phyloP scores from a whole-genome alignment of 2,329 filamentous ascomycete genomes.

The Fusarium circinatum region DNA sequence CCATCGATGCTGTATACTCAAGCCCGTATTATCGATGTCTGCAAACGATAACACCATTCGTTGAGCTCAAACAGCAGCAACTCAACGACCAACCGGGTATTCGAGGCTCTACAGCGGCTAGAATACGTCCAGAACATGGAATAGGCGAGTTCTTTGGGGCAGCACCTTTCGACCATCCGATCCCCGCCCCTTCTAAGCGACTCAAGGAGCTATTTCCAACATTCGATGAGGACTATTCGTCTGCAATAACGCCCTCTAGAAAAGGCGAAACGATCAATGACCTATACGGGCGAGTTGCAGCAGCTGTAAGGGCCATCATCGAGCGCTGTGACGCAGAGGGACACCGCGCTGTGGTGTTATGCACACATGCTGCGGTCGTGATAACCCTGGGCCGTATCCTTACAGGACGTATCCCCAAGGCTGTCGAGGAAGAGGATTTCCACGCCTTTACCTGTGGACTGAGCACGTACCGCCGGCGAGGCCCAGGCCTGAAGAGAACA shows the following conservation, averaged over 20 bases:
- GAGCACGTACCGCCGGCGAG: constrained; percentile 66
- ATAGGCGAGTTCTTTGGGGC: constrained; percentile 91
- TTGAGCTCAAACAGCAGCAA: constrained; percentile 55
- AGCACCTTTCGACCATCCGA: constrained; percentile 86
- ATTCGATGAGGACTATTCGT: constrained; percentile 66
- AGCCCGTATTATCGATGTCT: constrained; percentile 89
- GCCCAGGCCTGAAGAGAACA: constrained; percentile 12
- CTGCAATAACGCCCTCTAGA: constrained; percentile 71
- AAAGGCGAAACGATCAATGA: constrained; percentile 83
- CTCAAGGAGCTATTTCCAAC: constrained; percentile 76
- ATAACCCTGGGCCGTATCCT: constrained; percentile 87
- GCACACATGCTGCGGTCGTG: constrained; percentile 88
- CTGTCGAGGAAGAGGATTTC: constrained; percentile 81
- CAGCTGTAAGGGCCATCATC: constrained; percentile 76
- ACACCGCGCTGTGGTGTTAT: constrained; percentile 79
- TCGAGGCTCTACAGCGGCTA: constrained; percentile 42
- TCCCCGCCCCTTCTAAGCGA: constrained; percentile 71
- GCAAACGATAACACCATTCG: constrained; percentile 81
- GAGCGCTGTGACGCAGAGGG: constrained; percentile 75
- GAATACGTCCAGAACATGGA: constrained; percentile 66
- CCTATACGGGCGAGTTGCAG: constrained; percentile 82
- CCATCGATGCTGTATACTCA: constrained; percentile 81
- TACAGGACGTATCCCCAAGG: constrained; percentile 80
- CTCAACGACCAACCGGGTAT: constrained; percentile 9
- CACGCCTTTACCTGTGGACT: constrained; percentile 84